Conservation (phyloP, 192 early-diverging fungal species). For the Umbelopsis isabellina region DNA sequence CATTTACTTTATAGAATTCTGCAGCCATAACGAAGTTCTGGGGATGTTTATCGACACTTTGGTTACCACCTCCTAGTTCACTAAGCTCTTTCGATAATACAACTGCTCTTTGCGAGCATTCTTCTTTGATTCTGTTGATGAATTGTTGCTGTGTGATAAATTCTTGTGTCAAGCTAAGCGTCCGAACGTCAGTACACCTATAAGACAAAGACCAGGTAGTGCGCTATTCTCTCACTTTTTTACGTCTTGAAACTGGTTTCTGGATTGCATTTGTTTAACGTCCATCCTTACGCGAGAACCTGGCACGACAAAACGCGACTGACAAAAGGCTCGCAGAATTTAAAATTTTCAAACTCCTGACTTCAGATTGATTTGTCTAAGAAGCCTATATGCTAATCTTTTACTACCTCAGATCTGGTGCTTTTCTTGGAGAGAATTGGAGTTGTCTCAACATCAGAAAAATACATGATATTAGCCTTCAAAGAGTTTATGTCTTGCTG, state of each 20-base stretch:
- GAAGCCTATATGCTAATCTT: no score
- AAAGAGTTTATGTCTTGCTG: no score
- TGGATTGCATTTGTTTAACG: neutral
- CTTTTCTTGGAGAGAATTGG: no score
- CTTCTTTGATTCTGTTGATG: neutral
- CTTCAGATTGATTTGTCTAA: no score
- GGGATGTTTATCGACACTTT: neutral
- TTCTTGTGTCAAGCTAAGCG: neutral
- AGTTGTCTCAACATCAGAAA: no score
- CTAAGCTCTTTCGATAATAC: neutral
- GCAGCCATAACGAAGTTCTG: neutral
- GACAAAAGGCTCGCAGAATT: neutral
- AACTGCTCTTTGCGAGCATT: constrained; percentile 1
- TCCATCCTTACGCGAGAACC: neutral
- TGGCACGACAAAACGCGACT: neutral
- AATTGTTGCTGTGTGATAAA: neutral
- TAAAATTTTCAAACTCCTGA: neutral
- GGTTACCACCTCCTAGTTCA: neutral
- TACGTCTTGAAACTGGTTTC: neutral
- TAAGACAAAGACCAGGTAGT: no score
- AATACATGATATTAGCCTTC: no score
- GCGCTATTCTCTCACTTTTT: neutral
- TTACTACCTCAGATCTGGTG: no score
- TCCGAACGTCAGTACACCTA: neutral
- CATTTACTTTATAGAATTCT: neutral